Percentiles rank a stretch among this genome's conserved stretches.
Conservation (phyloP, 306 rosid genomes). For the Prunus kanzakura region DNA sequence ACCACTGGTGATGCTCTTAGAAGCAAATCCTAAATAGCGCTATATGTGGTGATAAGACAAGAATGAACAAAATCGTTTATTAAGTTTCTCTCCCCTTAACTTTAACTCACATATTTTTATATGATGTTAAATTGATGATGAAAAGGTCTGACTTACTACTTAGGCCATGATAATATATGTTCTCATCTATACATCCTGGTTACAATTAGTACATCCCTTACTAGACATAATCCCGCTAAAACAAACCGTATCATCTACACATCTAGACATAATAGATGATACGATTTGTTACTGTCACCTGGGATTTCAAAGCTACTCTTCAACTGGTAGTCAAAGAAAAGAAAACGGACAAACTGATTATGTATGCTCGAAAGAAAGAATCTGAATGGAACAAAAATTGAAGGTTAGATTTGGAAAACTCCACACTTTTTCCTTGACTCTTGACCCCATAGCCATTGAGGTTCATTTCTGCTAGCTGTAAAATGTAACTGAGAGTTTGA, state of each 20-base stretch:
- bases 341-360: neutral
- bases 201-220: neutral
- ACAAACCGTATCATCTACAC: neutral
- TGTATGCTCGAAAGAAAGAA: neutral
- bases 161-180: neutral
- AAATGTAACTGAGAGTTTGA: neutral
- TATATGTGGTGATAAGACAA: too few species aligned
- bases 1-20: too few species aligned
- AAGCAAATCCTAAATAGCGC: too few species aligned
- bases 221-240: neutral
- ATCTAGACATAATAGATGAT: neutral
- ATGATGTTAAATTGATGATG: too few species aligned
- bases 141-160: too few species aligned
- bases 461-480: neutral
- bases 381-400: neutral
- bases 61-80: too few species aligned
- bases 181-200: neutral
- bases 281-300: neutral
- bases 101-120: too few species aligned
- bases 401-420: too few species aligned
- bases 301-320: neutral
- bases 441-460: too few species aligned
- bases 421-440: too few species aligned
- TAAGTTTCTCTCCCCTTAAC: too few species aligned
- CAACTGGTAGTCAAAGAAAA: neutral